These are phyloP conservation scores for Globisporangium mamillatum DNA, from an alignment of 352 stramenopile genomes.

Conservation along the genomic window DNA sequence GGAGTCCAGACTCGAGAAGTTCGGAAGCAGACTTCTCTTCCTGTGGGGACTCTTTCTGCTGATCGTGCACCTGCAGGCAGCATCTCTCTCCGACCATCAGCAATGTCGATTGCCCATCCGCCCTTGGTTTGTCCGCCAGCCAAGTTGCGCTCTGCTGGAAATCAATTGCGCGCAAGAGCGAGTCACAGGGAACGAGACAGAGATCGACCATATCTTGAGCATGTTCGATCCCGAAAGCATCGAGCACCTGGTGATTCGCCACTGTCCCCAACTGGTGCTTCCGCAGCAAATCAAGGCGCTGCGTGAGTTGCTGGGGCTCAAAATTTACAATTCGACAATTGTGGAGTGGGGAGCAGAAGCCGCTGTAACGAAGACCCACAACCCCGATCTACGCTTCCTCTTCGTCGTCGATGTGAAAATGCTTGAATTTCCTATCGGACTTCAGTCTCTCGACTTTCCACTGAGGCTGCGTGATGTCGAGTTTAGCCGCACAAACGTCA, in stretches of 20 bases:
- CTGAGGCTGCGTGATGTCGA: slow-evolving; percentile 11
- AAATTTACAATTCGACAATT: slow-evolving; percentile 34
- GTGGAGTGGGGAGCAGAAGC: slow-evolving; percentile 13
- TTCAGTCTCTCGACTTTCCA: slow-evolving; percentile 9
- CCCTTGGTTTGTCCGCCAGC: slow-evolving; percentile 22
- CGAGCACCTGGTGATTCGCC: slow-evolving; percentile 26
- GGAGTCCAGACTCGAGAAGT: slow-evolving; percentile 12
- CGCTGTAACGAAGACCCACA: slow-evolving; percentile 11
- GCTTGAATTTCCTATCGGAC: slow-evolving; percentile 11
- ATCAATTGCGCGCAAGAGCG: slow-evolving; percentile 21
- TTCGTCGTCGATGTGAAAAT: slow-evolving; percentile 18
- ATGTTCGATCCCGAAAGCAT: slow-evolving; percentile 17
- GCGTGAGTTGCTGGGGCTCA: slow-evolving; percentile 22
- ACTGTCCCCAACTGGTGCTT: slow-evolving; percentile 23
- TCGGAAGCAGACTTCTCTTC: slow-evolving; percentile 15
- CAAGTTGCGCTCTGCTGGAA: slow-evolving; percentile 28
- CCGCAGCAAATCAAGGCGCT: slow-evolving; percentile 17
- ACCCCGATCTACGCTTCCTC: slow-evolving; percentile 16
- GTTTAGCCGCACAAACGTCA: slow-evolving; percentile 12
- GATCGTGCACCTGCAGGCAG: slow-evolving; percentile 17
- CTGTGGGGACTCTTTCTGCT: slow-evolving; percentile 23
- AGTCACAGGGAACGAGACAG: slow-evolving; percentile 7
- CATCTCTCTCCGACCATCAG: slow-evolving; percentile 1
- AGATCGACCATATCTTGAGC: slow-evolving; percentile 19
- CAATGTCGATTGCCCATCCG: slow-evolving; percentile 24